Evolutionary conservation across 257 asterid genomes (phyloP).

Genomic region (Fraxinus cuspidata): DNA sequence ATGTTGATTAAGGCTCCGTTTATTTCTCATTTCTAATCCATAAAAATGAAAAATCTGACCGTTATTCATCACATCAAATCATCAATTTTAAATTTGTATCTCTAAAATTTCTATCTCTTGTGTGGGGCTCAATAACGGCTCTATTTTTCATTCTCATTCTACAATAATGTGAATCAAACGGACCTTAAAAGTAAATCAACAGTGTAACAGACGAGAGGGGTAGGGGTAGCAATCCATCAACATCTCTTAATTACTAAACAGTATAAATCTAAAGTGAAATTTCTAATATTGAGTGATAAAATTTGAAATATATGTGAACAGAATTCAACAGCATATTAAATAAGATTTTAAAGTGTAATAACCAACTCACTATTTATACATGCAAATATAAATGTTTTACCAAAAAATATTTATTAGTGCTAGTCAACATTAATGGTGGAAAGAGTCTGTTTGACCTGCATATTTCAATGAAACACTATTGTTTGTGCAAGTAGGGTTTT

Average conservation of each 20-base stretch:
- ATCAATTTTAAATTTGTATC: too few relatives aligned
- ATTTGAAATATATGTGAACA: not conserved
- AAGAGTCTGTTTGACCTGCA: conserved; percentile 19
- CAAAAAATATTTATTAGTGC: conserved; percentile 4
- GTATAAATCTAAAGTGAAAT: not conserved
- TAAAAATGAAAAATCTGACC: too few relatives aligned
- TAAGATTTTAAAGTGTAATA: not conserved
- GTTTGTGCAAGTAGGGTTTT: conserved; percentile 17
- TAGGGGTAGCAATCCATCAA: too few relatives aligned
- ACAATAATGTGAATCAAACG: too few relatives aligned
- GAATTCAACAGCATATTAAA: not conserved
- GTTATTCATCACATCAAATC: too few relatives aligned
- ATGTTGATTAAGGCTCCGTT: too few relatives aligned
- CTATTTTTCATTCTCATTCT: too few relatives aligned
- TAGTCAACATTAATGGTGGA: conserved; percentile 27
- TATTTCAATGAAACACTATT: not conserved
- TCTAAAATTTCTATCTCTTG: too few relatives aligned
- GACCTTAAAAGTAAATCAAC: too few relatives aligned
- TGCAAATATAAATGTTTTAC: conserved; percentile 7
- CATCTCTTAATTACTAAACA: not conserved
- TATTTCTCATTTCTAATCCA: too few relatives aligned
- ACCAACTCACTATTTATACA: not conserved
- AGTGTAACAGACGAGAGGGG: too few relatives aligned
- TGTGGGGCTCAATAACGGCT: too few relatives aligned
- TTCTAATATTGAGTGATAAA: not conserved